These are phyloP conservation scores for Carallia brachiata DNA, from an alignment of 345 rosid genomes.

Conservation along the genomic window DNA sequence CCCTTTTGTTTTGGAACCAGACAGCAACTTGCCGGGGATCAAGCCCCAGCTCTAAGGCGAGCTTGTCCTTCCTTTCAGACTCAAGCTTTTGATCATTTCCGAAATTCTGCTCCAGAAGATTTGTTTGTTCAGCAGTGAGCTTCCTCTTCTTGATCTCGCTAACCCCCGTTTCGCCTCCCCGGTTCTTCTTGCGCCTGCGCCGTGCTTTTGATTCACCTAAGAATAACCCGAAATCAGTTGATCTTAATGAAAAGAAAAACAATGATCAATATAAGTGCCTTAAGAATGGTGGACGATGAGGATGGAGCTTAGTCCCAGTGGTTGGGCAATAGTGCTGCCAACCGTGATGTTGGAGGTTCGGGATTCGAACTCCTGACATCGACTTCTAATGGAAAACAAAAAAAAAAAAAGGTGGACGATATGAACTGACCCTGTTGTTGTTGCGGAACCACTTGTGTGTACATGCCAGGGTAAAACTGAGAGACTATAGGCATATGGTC, in stretches of 20 bases:
- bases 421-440: conserved; percentile 50
- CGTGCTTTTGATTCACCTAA: conserved; percentile 50
- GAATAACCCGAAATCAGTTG: not conserved
- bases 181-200: conserved; percentile 57
- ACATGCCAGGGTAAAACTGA: conserved; percentile 52
- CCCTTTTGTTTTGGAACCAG: conserved; percentile 95
- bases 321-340: too few relatives aligned
- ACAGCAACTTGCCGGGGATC: conserved; percentile 95
- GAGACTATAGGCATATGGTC: conserved; percentile 54
- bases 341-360: too few relatives aligned
- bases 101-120: conserved; percentile 61
- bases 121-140: conserved; percentile 59
- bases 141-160: conserved; percentile 60
- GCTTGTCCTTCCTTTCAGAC: conserved; percentile 72
- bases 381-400: too few relatives aligned
- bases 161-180: conserved; percentile 35
- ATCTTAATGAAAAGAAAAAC: too few relatives aligned
- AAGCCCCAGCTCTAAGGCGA: conserved; percentile 77
- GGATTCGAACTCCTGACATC: too few relatives aligned
- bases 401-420: too few relatives aligned
- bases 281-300: not conserved
- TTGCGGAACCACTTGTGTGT: conserved; percentile 47
- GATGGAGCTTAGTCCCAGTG: too few relatives aligned
- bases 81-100: conserved; percentile 77
- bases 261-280: too few relatives aligned